Evolutionary conservation across 495 filamentous ascomycete genomes (phyloP).

Genomic region (Schizothecium vesticola): DNA sequence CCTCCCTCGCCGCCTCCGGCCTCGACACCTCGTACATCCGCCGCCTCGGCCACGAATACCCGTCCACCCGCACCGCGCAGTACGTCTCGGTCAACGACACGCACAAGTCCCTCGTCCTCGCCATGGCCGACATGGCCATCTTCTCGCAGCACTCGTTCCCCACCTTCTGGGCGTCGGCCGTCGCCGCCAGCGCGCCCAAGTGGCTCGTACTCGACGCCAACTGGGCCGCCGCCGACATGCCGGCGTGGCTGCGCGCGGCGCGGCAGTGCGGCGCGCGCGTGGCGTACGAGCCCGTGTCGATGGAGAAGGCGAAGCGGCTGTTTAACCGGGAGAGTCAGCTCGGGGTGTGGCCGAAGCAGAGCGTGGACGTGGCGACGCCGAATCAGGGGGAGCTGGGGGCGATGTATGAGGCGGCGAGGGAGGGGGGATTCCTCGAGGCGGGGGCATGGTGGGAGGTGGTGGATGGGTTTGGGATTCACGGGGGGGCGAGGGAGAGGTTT

Average conservation of each 20-base stretch:
- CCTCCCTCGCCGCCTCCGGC: conserved; percentile 53
- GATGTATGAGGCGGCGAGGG: conserved; percentile 63
- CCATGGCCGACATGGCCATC: conserved; percentile 94
- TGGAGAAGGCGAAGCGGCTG: conserved; percentile 64
- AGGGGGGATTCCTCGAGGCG: conserved; percentile 59
- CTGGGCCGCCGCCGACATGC: conserved; percentile 60
- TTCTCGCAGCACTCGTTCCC: conserved; percentile 53
- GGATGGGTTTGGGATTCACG: conserved; percentile 62
- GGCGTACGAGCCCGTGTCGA: conserved; percentile 91
- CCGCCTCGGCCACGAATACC: conserved; percentile 43
- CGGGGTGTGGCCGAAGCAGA: conserved; percentile 56
- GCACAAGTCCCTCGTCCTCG: conserved; percentile 72
- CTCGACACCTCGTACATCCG: conserved; percentile 61
- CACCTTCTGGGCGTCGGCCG: conserved; percentile 53
- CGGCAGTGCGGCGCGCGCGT: conserved; percentile 49
- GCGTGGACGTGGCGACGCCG: conserved; percentile 68
- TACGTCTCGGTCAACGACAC: conserved; percentile 86
- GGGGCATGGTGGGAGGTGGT: conserved; percentile 73
- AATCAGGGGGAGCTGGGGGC: conserved; percentile 75
- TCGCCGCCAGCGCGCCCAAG: conserved; percentile 53
- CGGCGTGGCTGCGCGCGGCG: conserved; percentile 56
- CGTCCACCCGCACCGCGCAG: conserved; percentile 66
- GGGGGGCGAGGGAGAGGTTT: conserved; percentile 54
- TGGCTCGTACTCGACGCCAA: conserved; percentile 82
- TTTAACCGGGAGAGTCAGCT: too few species aligned